Evolutionary conservation across 176 grass and related monocot species (phyloP), one percentile per base, ranked within the genome.

Genomic region (Leersia perrieri): DNA sequence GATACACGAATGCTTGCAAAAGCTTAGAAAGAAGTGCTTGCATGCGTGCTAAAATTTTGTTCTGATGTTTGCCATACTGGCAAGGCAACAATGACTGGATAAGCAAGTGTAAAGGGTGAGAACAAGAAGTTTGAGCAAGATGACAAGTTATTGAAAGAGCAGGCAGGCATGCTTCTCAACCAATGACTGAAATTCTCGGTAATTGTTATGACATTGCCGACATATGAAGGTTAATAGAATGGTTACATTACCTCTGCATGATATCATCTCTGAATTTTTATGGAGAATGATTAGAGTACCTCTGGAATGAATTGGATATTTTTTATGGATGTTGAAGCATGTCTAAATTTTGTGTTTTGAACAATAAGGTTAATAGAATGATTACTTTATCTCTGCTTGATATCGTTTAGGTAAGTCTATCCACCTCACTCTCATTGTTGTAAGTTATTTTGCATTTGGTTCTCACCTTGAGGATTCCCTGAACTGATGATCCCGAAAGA

Each of bases 21-120:
- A 76, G 26, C 49, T 23, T 33, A 62, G n/a, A 34, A 77, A 66
- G 3, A 74, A 57, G 2, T 41, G n/a, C 60, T n/a, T 29, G 10
- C 67, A 5, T 53, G 32, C 40, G 8, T 79, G 83, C 57, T 35
- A 35, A 31, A 11, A 39, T 49, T 78, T 34, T 64, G 30, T 65
- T n/a, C 75, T 8, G 49, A 18, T 23, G 33, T 68, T 57, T 87
- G 71, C 84, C 84, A 44, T 81, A 20, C 8, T 61, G 18, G 36
- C n/a, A 74, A 87, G 64, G 78, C 29, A 87, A 78, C 66, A 3
- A 33, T 25, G 27, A 42, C 33, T 34, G 25, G 42, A 64, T 79
- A 25, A 13, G 39, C 63, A 78, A 78, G 60, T 78, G 63, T 18
- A 34, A 79, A 26, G 41, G 53, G n/a, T 2, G 8, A 25, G 53